A percentile compares a stretch with the other conserved stretches of the same genome.
Conservation (phyloP, 176 grass and related monocot species). For the Zea luxurians region DNA sequence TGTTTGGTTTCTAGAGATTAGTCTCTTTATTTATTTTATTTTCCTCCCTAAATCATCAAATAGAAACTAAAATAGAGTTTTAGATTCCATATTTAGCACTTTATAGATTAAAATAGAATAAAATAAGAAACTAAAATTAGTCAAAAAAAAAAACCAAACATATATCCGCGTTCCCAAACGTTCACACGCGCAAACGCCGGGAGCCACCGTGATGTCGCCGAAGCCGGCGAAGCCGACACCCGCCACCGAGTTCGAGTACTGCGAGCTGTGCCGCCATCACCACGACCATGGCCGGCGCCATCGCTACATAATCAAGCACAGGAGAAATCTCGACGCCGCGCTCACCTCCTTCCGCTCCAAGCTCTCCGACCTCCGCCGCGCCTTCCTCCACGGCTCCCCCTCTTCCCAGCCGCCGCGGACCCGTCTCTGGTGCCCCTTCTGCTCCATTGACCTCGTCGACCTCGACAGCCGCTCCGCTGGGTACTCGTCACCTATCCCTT, state of each 20-base stretch:
- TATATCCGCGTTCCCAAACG: too few relatives aligned
- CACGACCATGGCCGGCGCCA: constrained; percentile 78
- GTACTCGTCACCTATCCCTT: constrained; percentile 31
- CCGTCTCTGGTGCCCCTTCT: constrained; percentile 75
- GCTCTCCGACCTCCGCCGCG: constrained; percentile 58
- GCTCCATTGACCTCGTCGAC: constrained; percentile 53
- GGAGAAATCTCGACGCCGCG: constrained; percentile 40
- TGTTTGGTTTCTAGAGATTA: too few relatives aligned
- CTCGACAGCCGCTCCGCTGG: constrained; percentile 52
- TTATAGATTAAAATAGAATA: too few relatives aligned
- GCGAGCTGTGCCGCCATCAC: constrained; percentile 70
- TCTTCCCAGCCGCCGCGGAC: constrained; percentile 11
- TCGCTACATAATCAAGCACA: constrained; percentile 64
- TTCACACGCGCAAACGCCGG: too few relatives aligned
- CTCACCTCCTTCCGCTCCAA: constrained; percentile 68
- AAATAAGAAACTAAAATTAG: too few relatives aligned
- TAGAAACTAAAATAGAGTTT: too few relatives aligned
- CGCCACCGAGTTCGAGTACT: constrained; percentile 48
- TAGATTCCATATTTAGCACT: too few relatives aligned
- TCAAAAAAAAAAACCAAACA: too few relatives aligned
- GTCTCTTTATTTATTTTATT: too few relatives aligned
- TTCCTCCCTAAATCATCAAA: too few relatives aligned
- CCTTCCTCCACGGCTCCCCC: constrained; percentile 40
- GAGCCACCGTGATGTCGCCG: too few relatives aligned
- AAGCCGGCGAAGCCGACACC: background rate